A percentile compares a stretch with the other conserved stretches of the same genome.
Evolutionary conservation across 208 protist species (phyloP).

Genomic region (Trypanosoma brucei): DNA sequence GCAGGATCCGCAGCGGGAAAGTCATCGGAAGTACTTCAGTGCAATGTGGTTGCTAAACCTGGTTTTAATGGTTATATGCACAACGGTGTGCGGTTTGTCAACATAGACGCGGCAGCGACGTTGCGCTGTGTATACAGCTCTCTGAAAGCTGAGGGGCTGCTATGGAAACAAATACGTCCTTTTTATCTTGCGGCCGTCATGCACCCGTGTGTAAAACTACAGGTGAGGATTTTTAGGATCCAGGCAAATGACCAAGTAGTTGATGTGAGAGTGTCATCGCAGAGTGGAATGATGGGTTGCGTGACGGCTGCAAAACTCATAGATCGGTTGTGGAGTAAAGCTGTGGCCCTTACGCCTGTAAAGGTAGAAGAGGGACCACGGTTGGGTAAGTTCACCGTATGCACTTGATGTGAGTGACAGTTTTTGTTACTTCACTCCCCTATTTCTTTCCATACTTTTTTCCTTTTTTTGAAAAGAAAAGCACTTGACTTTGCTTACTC

Average conservation of each 20-base stretch:
- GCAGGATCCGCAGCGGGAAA: slow-evolving; percentile 2
- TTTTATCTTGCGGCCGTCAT: slow-evolving; percentile 72
- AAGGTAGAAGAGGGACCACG: neutral
- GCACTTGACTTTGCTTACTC: too few relatives aligned
- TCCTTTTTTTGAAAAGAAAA: too few relatives aligned
- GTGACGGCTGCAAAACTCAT: slow-evolving; percentile 52
- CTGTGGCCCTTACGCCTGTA: slow-evolving; percentile 11
- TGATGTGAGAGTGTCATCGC: slow-evolving; percentile 66
- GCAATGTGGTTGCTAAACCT: slow-evolving; percentile 49
- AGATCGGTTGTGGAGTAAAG: slow-evolving; percentile 54
- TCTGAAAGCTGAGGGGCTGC: slow-evolving; percentile 62
- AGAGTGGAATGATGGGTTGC: slow-evolving; percentile 66
- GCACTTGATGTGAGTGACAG: too few relatives aligned
- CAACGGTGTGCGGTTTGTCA: slow-evolving; percentile 68
- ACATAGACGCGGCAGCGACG: slow-evolving; percentile 28
- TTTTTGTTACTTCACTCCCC: too few relatives aligned
- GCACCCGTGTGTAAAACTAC: slow-evolving; percentile 72
- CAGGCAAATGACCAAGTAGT: slow-evolving; percentile 55
- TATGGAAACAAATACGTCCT: slow-evolving; percentile 71
- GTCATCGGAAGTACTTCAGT: slow-evolving; percentile 41
- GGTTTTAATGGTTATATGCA: slow-evolving; percentile 74
- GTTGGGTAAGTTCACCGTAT: too few relatives aligned
- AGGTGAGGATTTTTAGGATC: slow-evolving; percentile 78
- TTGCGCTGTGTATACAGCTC: slow-evolving; percentile 55
- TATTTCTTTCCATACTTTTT: too few relatives aligned